These are phyloP conservation scores for Candida takata DNA, from an alignment of 805 yeast genomes.

Conservation along the genomic window DNA sequence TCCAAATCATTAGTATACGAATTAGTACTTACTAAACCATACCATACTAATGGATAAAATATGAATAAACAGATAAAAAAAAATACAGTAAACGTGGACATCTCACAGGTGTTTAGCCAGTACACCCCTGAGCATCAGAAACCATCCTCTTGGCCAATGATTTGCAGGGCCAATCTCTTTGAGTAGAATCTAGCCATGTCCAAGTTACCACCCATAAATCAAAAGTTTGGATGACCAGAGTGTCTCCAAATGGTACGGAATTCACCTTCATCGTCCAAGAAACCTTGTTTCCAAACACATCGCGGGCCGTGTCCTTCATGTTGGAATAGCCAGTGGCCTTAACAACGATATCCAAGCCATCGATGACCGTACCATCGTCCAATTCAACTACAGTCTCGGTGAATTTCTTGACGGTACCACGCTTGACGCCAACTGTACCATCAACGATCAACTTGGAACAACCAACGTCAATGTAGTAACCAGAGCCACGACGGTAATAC, in stretches of 20 bases:
- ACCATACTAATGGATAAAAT: neutral
- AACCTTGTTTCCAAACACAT: constrained; percentile 31
- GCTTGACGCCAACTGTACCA: constrained; percentile 32
- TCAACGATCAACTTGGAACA: constrained; percentile 33
- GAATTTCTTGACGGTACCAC: constrained; percentile 30
- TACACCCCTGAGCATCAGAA: too few species aligned
- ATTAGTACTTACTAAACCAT: neutral
- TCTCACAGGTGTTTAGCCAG: too few species aligned
- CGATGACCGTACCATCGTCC: constrained; percentile 31
- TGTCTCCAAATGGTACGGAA: constrained; percentile 32
- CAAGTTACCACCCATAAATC: constrained; percentile 37
- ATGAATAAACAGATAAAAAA: neutral
- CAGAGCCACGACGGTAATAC: constrained; percentile 37
- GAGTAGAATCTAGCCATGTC: constrained; percentile 33
- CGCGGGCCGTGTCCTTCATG: constrained; percentile 35
- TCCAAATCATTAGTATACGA: too few species aligned
- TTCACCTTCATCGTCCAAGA: constrained; percentile 39
- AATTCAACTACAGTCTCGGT: constrained; percentile 32
- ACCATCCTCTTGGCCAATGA: constrained; percentile 29
- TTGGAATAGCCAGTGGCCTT: constrained; percentile 39
- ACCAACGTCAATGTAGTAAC: constrained; percentile 42
- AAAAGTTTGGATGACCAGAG: constrained; percentile 34
- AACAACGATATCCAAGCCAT: constrained; percentile 33
- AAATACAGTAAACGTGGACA: neutral
- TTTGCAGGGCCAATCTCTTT: constrained; percentile 33